Base-by-base conservation (phyloP, 352 stramenopile species). In the Phytophthora multivora region DNA sequence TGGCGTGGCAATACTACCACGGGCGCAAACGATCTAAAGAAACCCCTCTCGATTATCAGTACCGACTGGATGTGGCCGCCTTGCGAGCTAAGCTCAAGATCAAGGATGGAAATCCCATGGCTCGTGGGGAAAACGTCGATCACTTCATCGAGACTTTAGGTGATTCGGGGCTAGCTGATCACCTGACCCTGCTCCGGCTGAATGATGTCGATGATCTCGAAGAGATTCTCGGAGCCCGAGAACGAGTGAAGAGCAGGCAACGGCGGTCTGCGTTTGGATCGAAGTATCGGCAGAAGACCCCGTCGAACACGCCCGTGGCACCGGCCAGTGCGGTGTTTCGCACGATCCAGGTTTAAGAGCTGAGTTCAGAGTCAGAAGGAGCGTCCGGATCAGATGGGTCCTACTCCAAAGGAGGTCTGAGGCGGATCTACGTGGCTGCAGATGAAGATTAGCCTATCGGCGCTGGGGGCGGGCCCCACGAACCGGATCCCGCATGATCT, bases 101-200 rank as follows among this genome's bases (percentile, higher is more conserved):
- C 41, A 55, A 53, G 16, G 50, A 59, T 16, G 51, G 45, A 5
- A 12, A 15, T 6, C 3, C 13, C 0, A 36, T 35, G 12, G 15
- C 4, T 2, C 30, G n/a, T 7, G 38, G 10, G 1, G 26, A 31
- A 12, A 16, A 31, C 18, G 45, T 19, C 8, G 51, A 54, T n/a
- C 19, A 54, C 13, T 59, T 52, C 53, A 51, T 69, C 15, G 51
- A 58, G n/a, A 66, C 57, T 0, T 5, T 66, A 1, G 49, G 40
- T 6, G 58, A 66, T 16, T 33, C 6, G 0, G 58, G 60, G 3
- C 26, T 66, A 1, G 58, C 49, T 0, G 36, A 59, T 13, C 59
- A 43, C 7, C 13, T 68, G 12, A 36, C 47, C 0, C 9, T 56
- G 9, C 16, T 62, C 0, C 33, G 35, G 0, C 7, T 62, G 21